Base-by-base conservation (phyloP, 495 filamentous ascomycete species). In the Aspergillus wentii region DNA sequence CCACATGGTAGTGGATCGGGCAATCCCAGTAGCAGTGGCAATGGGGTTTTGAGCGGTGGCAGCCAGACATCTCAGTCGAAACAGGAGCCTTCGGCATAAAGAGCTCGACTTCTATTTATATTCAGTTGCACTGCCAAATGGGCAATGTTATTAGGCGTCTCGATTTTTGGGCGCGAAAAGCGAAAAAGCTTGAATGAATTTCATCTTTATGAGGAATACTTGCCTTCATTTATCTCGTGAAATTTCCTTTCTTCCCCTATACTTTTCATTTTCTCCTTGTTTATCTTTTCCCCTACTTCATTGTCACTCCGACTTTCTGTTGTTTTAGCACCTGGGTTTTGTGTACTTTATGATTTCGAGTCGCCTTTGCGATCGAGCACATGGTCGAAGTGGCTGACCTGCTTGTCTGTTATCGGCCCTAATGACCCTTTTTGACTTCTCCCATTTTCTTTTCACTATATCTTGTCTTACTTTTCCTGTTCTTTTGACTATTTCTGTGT, bases 1-100 rank as follows among this genome's bases (percentile, higher is more conserved):
- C 65, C 68, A 5, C 57, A 62, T 36, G 62, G 59, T n/a, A 68
- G 59, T 43, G 54, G 50, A 11, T 35, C 61, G 26, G 60, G 52
- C 31, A 60, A 51, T 39, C 41, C 47, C 31, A 46, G 52, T 28
- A 61, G 61, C 34, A 38, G 46, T 36, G 51, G 48, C 43, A 55
- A 59, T 45, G 50, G 47, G 17, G 47, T 60, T 29, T 40, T 60
- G 45, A 42, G 47, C 31, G 51, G 49, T 18, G 56, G 54, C 26
- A 51, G 46, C 21, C 52, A 53, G n/a, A 38, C 51, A 19, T 58
- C 62, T 1, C 61, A 59, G 25, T 43, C 62, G 5, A 70, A 65
- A 47, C 26, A 32, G 15, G 66, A 68, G 30, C 37, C 60, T 25
- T 41, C 59, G 5, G 50, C 51, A n/a, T 64, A 58, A 49, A 46